These are phyloP conservation scores for Lecanicillium sp. DNA, from an alignment of 2,329 filamentous ascomycete species.

Conservation along the genomic window DNA sequence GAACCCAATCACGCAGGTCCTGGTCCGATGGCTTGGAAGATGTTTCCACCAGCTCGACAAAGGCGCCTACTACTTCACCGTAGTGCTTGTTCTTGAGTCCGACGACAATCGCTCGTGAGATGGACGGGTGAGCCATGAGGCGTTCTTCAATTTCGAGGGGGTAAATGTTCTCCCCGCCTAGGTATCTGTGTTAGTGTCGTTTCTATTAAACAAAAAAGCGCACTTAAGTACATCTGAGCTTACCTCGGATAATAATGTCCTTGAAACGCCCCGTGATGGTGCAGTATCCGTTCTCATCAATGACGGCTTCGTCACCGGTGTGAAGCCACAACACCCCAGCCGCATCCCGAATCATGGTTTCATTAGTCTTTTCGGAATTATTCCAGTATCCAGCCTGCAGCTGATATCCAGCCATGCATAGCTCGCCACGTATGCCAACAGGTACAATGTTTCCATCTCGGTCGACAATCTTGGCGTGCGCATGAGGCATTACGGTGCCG, in stretches of 20 bases:
- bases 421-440: constrained; percentile 60
- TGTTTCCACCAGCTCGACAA: constrained; percentile 37
- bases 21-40: constrained; percentile 35
- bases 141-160: constrained; percentile 70
- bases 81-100: constrained; percentile 63
- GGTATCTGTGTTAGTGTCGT: constrained; percentile 20
- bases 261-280: constrained; percentile 69
- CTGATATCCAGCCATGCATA: constrained; percentile 73
- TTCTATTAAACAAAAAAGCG: constrained; percentile 1
- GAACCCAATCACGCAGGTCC: constrained; percentile 55
- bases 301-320: constrained; percentile 62
- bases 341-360: constrained; percentile 45
- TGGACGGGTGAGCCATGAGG: constrained; percentile 53
- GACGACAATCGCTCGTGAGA: constrained; percentile 59
- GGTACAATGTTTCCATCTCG: constrained; percentile 56
- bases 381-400: constrained; percentile 60
- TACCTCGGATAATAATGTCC: constrained; percentile 69
- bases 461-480: constrained; percentile 70
- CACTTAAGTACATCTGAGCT: constrained; percentile 13
- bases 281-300: constrained; percentile 62
- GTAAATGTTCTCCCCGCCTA: constrained; percentile 61
- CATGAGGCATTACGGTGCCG: constrained; percentile 68
- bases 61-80: constrained; percentile 64
- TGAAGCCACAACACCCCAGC: constrained; percentile 52
- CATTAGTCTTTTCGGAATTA: constrained; percentile 65